Evolutionary conservation across 2,329 filamentous ascomycete species (phyloP).

Genomic region (Chaetomiaceae sp.): DNA sequence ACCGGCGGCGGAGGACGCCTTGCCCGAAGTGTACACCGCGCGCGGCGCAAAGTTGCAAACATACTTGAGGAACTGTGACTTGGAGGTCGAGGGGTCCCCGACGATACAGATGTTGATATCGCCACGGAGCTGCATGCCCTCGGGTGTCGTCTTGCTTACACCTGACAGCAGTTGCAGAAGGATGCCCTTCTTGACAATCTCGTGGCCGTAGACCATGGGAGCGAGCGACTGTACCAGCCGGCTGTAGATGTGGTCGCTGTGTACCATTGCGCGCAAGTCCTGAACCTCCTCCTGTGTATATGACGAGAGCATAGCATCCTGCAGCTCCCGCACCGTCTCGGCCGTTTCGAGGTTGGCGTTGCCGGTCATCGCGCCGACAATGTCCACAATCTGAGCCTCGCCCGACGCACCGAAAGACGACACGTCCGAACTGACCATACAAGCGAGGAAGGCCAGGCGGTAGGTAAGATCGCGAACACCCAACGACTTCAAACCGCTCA

Average conservation of each 20-base stretch:
- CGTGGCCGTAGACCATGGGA: slow-evolving; percentile 94
- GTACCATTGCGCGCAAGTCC: slow-evolving; percentile 87
- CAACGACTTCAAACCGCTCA: slow-evolving; percentile 82
- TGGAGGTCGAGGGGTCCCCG: slow-evolving; percentile 92
- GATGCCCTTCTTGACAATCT: slow-evolving; percentile 95
- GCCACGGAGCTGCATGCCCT: slow-evolving; percentile 91
- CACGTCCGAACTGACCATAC: slow-evolving; percentile 89
- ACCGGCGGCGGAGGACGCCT: slow-evolving; percentile 95
- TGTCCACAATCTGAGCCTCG: slow-evolving; percentile 72
- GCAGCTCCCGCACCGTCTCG: slow-evolving; percentile 74
- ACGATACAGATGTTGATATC: slow-evolving; percentile 99
- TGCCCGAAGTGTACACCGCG: slow-evolving; percentile 94
- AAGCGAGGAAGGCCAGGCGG: slow-evolving; percentile 90
- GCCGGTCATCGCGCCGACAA: slow-evolving; percentile 77
- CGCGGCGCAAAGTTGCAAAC: slow-evolving; percentile 95
- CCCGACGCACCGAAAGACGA: slow-evolving; percentile 70
- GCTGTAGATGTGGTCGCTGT: slow-evolving; percentile 91
- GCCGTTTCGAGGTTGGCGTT: slow-evolving; percentile 59
- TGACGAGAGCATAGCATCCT: slow-evolving; percentile 78
- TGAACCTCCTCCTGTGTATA: slow-evolving; percentile 84
- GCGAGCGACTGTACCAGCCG: slow-evolving; percentile 89
- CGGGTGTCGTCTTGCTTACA: slow-evolving; percentile 82
- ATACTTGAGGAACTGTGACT: slow-evolving; percentile 97
- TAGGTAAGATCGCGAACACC: slow-evolving; percentile 95
- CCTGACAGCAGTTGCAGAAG: slow-evolving; percentile 94